Evolutionary conservation across 1,284 basidiomycete genomes (phyloP).

Genomic region (Irpex sp.): DNA sequence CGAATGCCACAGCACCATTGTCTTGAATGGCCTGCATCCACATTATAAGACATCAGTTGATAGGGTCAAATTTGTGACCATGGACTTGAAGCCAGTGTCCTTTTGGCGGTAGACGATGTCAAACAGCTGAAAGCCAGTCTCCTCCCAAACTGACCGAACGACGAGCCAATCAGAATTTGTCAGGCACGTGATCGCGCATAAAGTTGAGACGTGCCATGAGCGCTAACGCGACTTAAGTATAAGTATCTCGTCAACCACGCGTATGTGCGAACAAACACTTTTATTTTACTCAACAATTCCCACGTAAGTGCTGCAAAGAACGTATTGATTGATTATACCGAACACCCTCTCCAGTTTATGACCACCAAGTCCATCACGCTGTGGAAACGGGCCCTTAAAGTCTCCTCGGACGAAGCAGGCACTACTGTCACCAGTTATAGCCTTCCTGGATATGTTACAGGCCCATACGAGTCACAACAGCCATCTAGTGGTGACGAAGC

Average conservation of each 20-base stretch:
- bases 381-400: constrained; percentile 17
- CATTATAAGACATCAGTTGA: too few relatives aligned
- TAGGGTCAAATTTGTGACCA: too few relatives aligned
- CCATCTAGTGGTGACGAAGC: background rate
- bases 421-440: constrained; percentile 28
- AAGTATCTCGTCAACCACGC: background rate
- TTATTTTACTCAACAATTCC: background rate
- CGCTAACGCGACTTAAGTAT: background rate
- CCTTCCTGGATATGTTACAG: constrained; percentile 22
- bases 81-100: too few relatives aligned
- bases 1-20: background rate
- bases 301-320: background rate
- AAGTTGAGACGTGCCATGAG: too few relatives aligned
- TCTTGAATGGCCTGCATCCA: background rate
- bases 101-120: too few relatives aligned
- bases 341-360: constrained; percentile 6
- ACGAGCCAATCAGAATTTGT: background rate
- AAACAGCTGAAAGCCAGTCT: background rate
- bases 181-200: background rate
- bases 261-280: background rate
- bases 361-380: constrained; percentile 26
- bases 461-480: constrained; percentile 21
- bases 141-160: too few relatives aligned
- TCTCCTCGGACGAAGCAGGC: constrained; percentile 34
- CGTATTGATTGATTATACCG: background rate